phyloP scores from a whole-genome alignment of 1,139 yeast species.

The Hansenula lynferdii region DNA sequence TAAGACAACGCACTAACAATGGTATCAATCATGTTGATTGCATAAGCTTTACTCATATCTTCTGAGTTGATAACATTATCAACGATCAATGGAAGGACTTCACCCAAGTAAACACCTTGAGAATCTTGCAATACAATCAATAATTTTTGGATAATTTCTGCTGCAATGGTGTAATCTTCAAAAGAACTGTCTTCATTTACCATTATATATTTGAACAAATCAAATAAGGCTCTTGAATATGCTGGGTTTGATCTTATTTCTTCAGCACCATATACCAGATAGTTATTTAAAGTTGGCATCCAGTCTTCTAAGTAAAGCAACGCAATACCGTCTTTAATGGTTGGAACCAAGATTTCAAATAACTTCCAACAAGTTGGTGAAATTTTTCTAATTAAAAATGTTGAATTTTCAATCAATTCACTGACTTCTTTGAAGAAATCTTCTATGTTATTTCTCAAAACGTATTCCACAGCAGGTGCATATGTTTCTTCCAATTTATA shows the following conservation, averaged over 20 bases:
- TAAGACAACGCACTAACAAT: slow-evolving; percentile 62
- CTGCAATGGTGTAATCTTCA: slow-evolving; percentile 20
- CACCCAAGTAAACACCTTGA: slow-evolving; percentile 22
- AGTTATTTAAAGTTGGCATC: slow-evolving; percentile 71
- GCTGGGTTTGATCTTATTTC: slow-evolving; percentile 26
- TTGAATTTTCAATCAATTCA: slow-evolving; percentile 81
- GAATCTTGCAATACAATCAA: slow-evolving; percentile 27
- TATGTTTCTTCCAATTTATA: slow-evolving; percentile 66
- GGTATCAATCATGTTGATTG: slow-evolving; percentile 60
- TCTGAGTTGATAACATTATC: slow-evolving; percentile 23
- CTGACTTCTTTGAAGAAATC: slow-evolving; percentile 81
- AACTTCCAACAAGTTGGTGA: slow-evolving; percentile 76
- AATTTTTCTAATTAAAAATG: slow-evolving; percentile 67
- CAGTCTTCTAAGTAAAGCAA: slow-evolving; percentile 67
- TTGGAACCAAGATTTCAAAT: slow-evolving; percentile 49
- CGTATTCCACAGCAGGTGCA: slow-evolving; percentile 66
- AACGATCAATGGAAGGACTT: slow-evolving; percentile 22
- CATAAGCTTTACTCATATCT: slow-evolving; percentile 34
- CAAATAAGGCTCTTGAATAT: slow-evolving; percentile 29
- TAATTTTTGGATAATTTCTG: slow-evolving; percentile 29
- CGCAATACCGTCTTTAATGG: slow-evolving; percentile 52
- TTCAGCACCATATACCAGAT: slow-evolving; percentile 61
- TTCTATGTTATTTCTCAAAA: slow-evolving; percentile 59
- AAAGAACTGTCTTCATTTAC: slow-evolving; percentile 21
- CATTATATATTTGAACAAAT: slow-evolving; percentile 31